Base-by-base conservation (phyloP, 768 basidiomycete genomes). In the Mycena venus region DNA sequence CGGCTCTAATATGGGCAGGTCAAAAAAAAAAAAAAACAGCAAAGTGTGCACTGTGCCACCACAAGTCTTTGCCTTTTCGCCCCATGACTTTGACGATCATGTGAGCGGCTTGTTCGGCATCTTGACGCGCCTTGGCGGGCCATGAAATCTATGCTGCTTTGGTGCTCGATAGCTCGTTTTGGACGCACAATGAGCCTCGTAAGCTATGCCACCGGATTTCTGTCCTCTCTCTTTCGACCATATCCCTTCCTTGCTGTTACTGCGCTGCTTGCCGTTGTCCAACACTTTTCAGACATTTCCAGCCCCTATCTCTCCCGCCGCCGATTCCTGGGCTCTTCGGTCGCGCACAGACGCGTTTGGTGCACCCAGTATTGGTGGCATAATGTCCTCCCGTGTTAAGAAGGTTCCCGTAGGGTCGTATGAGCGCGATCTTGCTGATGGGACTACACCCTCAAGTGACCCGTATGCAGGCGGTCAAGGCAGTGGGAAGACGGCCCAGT, bases 1-100 rank as follows among this genome's bases (percentile, higher is more conserved):
- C n/a, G n/a, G n/a, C n/a, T n/a, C n/a, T n/a, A n/a, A n/a, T n/a
- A n/a, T n/a, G n/a, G n/a, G n/a, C n/a, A n/a, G n/a, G n/a, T n/a
- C n/a, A n/a, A n/a, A n/a, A n/a, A n/a, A n/a, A n/a, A n/a, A n/a
- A n/a, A n/a, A n/a, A n/a, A n/a, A n/a, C n/a, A n/a, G n/a, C n/a
- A n/a, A n/a, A n/a, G n/a, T n/a, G n/a, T n/a, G n/a, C n/a, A n/a
- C n/a, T n/a, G n/a, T n/a, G n/a, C n/a, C n/a, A n/a, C n/a, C n/a
- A n/a, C n/a, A n/a, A 62, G 60, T 47, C 25, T 51, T 64, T 64
- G 62, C 32, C 62, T 34, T 64, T 64, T 36, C 31, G 62, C 62
- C 62, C 62, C 62, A 64, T 47, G 62, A 64, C 62, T 64, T 51
- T 51, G 32, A 64, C 47, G 62, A 10, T 51, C 44, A 64, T 32